phyloP scores from a whole-genome alignment of 2,329 filamentous ascomycete genomes.

The Calonectria pteridis region DNA sequence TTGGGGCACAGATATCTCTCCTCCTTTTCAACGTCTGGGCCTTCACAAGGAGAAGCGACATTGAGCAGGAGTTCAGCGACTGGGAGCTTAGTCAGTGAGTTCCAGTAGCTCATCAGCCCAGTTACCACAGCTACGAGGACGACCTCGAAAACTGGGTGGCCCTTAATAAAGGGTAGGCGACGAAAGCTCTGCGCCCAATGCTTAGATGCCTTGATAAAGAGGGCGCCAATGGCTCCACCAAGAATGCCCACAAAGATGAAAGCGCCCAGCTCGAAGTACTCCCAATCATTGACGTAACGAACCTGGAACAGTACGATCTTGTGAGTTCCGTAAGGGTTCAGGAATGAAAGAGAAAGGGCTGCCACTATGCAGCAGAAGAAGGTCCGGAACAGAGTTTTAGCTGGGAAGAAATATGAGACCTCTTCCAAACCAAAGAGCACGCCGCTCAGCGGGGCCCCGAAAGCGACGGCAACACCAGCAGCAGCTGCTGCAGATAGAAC shows the following conservation, averaged over 20 bases:
- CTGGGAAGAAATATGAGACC: slow-evolving; percentile 96
- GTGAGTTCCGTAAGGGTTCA: slow-evolving; percentile 94
- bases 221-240: slow-evolving; percentile 85
- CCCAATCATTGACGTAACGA: slow-evolving; percentile 90
- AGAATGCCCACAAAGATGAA: slow-evolving; percentile 90
- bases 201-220: slow-evolving; percentile 97
- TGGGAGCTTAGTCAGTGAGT: slow-evolving; percentile 86
- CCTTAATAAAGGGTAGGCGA: slow-evolving; percentile 83
- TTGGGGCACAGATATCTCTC: slow-evolving; percentile 83
- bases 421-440: slow-evolving; percentile 95
- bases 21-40: slow-evolving; percentile 72
- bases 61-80: slow-evolving; percentile 93
- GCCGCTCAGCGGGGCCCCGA: slow-evolving; percentile 88
- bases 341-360: slow-evolving; percentile 90
- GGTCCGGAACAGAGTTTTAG: slow-evolving; percentile 95
- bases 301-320: slow-evolving; percentile 99
- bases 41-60: slow-evolving; percentile 87
- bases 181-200: slow-evolving; percentile 92
- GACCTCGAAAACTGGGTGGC: slow-evolving; percentile 87
- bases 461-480: slow-evolving; percentile 92
- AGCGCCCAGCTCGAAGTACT: slow-evolving; percentile 87
- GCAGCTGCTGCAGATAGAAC: slow-evolving; percentile 93
- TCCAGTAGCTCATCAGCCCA: slow-evolving; percentile 92
- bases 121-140: slow-evolving; percentile 88
- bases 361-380: slow-evolving; percentile 99